phyloP scores from a whole-genome alignment of 495 filamentous ascomycete species.

The Evernia prunastri region DNA sequence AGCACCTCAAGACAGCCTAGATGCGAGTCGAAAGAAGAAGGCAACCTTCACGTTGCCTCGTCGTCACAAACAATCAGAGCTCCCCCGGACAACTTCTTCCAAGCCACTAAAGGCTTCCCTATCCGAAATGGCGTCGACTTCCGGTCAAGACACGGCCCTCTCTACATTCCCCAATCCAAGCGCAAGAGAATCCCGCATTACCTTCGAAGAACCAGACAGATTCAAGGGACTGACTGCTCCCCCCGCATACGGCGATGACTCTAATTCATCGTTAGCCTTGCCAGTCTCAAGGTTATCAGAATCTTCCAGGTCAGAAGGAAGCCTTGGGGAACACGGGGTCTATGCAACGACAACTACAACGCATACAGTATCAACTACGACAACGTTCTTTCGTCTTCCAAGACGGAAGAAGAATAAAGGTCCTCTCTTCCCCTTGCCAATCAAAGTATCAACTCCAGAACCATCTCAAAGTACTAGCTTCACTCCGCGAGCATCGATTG shows the following conservation, averaged over 20 bases:
- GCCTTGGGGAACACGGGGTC: constrained; percentile 65
- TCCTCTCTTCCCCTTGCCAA: constrained; percentile 81
- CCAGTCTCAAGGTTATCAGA: constrained; percentile 74
- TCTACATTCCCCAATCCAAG: constrained; percentile 30
- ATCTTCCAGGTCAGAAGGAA: constrained; percentile 85
- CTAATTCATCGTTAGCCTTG: constrained; percentile 57
- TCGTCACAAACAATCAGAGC: constrained; percentile 20
- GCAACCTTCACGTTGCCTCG: constrained; percentile 42
- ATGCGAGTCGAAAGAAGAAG: constrained; percentile 47
- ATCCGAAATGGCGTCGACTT: constrained; percentile 4
- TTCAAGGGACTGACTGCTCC: constrained; percentile 49
- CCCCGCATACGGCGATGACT: constrained; percentile 60
- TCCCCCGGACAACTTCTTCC: constrained; percentile 37
- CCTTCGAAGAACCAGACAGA: constrained; percentile 63
- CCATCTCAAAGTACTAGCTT: constrained; percentile 21
- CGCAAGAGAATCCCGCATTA: constrained; percentile 45
- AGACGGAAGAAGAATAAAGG: constrained; percentile 75
- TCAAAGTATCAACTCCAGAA: constrained; percentile 45
- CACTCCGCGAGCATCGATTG: constrained; percentile 21
- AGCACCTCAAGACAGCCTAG: constrained; percentile 65
- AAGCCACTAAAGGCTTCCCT: constrained; percentile 29
- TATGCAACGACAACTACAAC: constrained; percentile 59
- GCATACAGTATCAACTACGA: constrained; percentile 56
- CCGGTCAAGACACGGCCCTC: background rate
- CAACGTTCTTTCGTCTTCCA: constrained; percentile 72